Conservation (phyloP, 1,284 basidiomycete species). For the Lignosus rhinocerotis region DNA sequence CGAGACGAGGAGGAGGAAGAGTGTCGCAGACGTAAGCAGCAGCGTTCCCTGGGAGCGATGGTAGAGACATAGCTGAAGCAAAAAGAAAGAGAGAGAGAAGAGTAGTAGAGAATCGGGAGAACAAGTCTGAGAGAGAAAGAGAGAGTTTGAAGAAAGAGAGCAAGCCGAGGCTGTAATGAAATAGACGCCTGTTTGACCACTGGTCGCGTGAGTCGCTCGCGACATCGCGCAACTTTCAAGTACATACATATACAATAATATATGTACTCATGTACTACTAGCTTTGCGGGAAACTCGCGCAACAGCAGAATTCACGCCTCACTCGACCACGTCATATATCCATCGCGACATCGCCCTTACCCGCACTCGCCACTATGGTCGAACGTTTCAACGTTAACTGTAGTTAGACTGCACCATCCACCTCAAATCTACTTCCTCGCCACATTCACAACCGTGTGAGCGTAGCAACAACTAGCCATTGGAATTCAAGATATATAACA, state of each 20-base stretch:
- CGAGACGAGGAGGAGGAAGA: conserved; percentile 62
- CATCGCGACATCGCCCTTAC: conserved; percentile 7
- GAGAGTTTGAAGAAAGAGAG: background rate
- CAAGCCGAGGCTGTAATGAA: too few species aligned
- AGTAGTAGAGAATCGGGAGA: conserved; percentile 9
- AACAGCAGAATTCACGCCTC: too few species aligned
- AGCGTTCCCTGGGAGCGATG: conserved; percentile 17
- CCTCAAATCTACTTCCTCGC: background rate
- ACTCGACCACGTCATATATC: too few species aligned
- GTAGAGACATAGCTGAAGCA: conserved; percentile 22
- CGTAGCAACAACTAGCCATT: conserved; percentile 17
- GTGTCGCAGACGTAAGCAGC: conserved; percentile 64
- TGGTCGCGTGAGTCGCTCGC: conserved; percentile 29
- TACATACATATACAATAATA: too few species aligned
- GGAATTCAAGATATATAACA: conserved; percentile 31
- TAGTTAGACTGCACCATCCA: background rate
- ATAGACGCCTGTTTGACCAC: conserved; percentile 18
- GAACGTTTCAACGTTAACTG: too few species aligned
- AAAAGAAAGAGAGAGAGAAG: conserved; percentile 4
- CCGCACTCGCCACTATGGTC: background rate
- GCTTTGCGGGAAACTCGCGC: too few species aligned
- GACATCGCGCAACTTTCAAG: conserved; percentile 26
- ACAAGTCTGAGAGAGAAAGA: background rate
- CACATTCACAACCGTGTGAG: background rate
- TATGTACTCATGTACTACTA: too few species aligned